Conservation (phyloP, 2,329 filamentous ascomycete genomes). For the Beauveria pseudobassiana region DNA sequence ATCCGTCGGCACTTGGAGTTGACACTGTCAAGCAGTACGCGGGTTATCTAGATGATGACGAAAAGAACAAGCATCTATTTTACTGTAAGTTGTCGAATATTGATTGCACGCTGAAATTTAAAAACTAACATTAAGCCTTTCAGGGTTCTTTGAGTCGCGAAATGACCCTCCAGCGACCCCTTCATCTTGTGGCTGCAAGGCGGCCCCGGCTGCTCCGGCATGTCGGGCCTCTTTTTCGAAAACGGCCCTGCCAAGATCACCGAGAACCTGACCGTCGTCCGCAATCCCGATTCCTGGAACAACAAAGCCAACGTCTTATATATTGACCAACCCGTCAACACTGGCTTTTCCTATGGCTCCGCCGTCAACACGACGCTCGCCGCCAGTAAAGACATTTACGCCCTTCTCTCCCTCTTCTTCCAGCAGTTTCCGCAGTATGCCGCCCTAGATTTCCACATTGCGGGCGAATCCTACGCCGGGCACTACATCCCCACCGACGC, state of each 20-base stretch:
- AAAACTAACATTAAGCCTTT: neutral
- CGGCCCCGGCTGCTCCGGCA: slow-evolving; percentile 90
- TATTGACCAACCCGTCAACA: slow-evolving; percentile 97
- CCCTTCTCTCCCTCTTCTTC: slow-evolving; percentile 95
- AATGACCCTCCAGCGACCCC: slow-evolving; percentile 94
- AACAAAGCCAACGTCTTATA: slow-evolving; percentile 30
- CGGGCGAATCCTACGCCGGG: slow-evolving; percentile 89
- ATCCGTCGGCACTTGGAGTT: slow-evolving; percentile 74
- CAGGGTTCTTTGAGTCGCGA: slow-evolving; percentile 90
- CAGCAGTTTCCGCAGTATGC: slow-evolving; percentile 96
- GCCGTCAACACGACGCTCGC: slow-evolving; percentile 88
- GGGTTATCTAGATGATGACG: slow-evolving; percentile 93
- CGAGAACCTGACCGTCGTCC: slow-evolving; percentile 71
- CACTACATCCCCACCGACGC: slow-evolving; percentile 94
- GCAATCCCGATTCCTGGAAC: slow-evolving; percentile 92
- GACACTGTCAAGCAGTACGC: slow-evolving; percentile 97
- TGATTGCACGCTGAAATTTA: neutral
- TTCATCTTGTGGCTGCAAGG: slow-evolving; percentile 94
- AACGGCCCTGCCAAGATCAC: slow-evolving; percentile 86
- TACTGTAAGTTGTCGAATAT: slow-evolving; percentile 53
- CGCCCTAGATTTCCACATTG: slow-evolving; percentile 93
- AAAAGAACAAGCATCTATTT: slow-evolving; percentile 95
- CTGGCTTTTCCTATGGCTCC: slow-evolving; percentile 92
- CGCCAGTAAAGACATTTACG: slow-evolving; percentile 95
- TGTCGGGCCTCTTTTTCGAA: slow-evolving; percentile 96